Conservation (phyloP, 1,139 yeast species). For the Suhomyces maxii region DNA sequence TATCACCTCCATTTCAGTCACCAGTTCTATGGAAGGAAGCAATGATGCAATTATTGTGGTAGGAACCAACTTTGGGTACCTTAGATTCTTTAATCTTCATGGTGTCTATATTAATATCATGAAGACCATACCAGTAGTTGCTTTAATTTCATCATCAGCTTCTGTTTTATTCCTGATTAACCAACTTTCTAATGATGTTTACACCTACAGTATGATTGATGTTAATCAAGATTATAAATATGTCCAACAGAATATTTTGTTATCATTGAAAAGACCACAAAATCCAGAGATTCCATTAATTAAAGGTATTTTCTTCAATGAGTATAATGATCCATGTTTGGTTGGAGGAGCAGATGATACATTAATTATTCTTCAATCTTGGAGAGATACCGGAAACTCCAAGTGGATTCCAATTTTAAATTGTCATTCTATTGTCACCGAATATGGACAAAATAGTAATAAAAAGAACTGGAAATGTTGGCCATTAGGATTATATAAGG, state of each 20-base stretch:
- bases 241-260: conserved; percentile 40
- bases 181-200: conserved; percentile 30
- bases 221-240: conserved; percentile 37
- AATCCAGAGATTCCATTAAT: conserved; percentile 35
- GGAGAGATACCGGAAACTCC: conserved; percentile 78
- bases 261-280: conserved; percentile 33
- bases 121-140: conserved; percentile 40
- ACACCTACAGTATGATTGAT: conserved; percentile 39
- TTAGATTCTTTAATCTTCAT: conserved; percentile 39
- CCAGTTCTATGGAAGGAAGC: conserved; percentile 16
- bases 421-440: conserved; percentile 56
- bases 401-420: conserved; percentile 89
- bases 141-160: conserved; percentile 36
- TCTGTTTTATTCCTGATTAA: conserved; percentile 36
- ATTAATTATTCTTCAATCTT: conserved; percentile 65
- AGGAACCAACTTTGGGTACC: conserved; percentile 45
- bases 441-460: conserved; percentile 47
- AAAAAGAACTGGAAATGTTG: conserved; percentile 65
- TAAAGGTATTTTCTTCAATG: conserved; percentile 77
- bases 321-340: conserved; percentile 84
- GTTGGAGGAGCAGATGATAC: conserved; percentile 72
- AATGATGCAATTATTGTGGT: conserved; percentile 38
- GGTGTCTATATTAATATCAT: conserved; percentile 44
- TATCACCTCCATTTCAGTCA: conserved; percentile 38
- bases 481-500: conserved; percentile 81